These are phyloP conservation scores for Helenozyma rhizophorensis DNA, from an alignment of 805 yeast species.

Conservation along the genomic window DNA sequence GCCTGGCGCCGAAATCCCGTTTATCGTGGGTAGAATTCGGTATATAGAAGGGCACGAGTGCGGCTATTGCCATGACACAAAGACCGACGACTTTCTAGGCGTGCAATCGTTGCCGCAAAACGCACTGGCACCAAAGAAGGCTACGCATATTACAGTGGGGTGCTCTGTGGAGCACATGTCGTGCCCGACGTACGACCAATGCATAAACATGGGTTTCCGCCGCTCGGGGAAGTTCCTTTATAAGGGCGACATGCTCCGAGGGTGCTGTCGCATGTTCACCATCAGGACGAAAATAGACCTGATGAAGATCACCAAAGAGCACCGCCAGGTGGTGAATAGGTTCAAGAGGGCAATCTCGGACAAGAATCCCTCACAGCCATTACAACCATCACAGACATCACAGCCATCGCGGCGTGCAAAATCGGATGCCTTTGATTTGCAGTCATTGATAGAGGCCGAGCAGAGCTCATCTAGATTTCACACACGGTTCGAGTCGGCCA, in stretches of 20 bases:
- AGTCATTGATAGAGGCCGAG: conserved; percentile 39
- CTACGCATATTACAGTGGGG: conserved; percentile 28
- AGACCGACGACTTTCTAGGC: conserved; percentile 31
- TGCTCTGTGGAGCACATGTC: conserved; percentile 43
- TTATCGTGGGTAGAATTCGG: conserved; percentile 7
- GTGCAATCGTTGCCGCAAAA: conserved; percentile 19
- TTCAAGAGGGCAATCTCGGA: conserved; percentile 42
- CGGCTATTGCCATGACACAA: conserved; percentile 67
- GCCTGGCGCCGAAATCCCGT: too few relatives aligned
- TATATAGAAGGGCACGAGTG: conserved; percentile 47
- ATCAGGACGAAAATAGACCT: conserved; percentile 54
- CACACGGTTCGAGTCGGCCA: conserved; percentile 51
- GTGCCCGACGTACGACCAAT: conserved; percentile 51
- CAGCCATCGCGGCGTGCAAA: too few relatives aligned
- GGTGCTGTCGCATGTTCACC: conserved; percentile 78
- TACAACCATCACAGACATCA: too few relatives aligned
- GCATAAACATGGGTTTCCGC: conserved; percentile 73
- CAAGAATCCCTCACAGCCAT: conserved; percentile 2
- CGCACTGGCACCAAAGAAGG: conserved; percentile 14
- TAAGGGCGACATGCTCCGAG: conserved; percentile 60
- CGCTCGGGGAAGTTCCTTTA: conserved; percentile 70
- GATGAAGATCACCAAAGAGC: conserved; percentile 58
- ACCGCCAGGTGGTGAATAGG: conserved; percentile 59
- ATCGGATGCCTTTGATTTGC: conserved; percentile 17
- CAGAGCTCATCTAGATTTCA: conserved; percentile 27